Conservation (phyloP, 2,329 filamentous ascomycete genomes). For the Aspergillus oerlinghausenensis region DNA sequence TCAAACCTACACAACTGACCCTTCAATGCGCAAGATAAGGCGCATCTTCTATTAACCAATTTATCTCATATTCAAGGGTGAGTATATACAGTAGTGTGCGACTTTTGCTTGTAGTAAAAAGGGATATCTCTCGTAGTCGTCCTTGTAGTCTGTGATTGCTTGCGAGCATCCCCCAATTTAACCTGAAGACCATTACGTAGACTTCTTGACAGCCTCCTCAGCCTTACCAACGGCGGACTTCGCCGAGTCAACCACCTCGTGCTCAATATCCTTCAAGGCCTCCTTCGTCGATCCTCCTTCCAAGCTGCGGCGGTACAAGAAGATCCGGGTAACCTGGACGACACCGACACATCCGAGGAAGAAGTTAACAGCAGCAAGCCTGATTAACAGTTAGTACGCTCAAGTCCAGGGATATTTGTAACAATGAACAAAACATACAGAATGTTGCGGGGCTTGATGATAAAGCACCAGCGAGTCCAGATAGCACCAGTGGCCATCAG, state of each 20-base stretch:
- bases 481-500: conserved; percentile 88
- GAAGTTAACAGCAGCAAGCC: conserved; percentile 94
- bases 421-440: conserved; percentile 54
- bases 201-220: conserved; percentile 35
- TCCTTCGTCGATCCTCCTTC: conserved; percentile 42
- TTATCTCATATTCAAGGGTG: neutral
- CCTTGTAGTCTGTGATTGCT: neutral
- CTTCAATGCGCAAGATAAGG: neutral
- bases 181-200: conserved; percentile 2
- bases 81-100: neutral
- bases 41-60: neutral
- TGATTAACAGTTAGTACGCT: conserved; percentile 30
- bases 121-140: neutral
- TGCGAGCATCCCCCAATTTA: neutral
- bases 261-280: conserved; percentile 36
- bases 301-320: conserved; percentile 55
- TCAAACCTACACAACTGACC: neutral
- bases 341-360: conserved; percentile 87
- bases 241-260: conserved; percentile 32
- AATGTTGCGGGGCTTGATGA: conserved; percentile 90
- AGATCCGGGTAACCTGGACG: conserved; percentile 75
- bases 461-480: conserved; percentile 98
- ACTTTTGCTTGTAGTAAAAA: neutral
- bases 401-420: neutral
- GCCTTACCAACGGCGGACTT: conserved; percentile 29